phyloP scores from a whole-genome alignment of 257 asterid species.

The Solanum bulbocastanum region DNA sequence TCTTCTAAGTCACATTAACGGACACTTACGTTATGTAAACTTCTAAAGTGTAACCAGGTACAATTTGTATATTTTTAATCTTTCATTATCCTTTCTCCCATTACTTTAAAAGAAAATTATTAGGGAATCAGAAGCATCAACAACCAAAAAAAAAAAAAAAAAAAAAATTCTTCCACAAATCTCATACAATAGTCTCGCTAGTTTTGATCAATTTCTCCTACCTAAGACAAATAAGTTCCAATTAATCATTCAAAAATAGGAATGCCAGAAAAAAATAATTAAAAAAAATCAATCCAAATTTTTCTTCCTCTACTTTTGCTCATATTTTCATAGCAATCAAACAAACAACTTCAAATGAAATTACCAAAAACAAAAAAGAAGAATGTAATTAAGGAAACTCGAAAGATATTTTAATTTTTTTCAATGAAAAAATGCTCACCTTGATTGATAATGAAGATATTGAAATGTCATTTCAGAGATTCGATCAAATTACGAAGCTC shows the following conservation, averaged over 20 bases:
- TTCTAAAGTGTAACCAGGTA: not conserved
- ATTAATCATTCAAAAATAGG: not conserved
- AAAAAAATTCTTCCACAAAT: not conserved
- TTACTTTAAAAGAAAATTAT: not conserved
- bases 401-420: not conserved
- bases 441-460: too few species aligned
- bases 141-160: not conserved
- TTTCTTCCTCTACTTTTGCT: not conserved
- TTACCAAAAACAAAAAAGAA: not conserved
- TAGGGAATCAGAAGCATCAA: not conserved
- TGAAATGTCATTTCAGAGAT: too few species aligned
- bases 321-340: conserved; percentile 10
- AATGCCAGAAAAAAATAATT: not conserved
- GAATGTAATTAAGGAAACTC: not conserved
- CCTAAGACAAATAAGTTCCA: not conserved
- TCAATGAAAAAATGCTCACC: not conserved
- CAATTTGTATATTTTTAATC: not conserved
- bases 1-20: not conserved
- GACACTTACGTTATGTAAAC: not conserved
- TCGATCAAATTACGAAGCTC: too few species aligned
- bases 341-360: conserved; percentile 4
- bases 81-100: not conserved
- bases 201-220: not conserved
- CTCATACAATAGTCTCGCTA: not conserved
- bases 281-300: not conserved